Evolutionary conservation across 2,329 filamentous ascomycete genomes (phyloP), one percentile per base, ranked within the genome.

Genomic region (Aureobasidium sp.): DNA sequence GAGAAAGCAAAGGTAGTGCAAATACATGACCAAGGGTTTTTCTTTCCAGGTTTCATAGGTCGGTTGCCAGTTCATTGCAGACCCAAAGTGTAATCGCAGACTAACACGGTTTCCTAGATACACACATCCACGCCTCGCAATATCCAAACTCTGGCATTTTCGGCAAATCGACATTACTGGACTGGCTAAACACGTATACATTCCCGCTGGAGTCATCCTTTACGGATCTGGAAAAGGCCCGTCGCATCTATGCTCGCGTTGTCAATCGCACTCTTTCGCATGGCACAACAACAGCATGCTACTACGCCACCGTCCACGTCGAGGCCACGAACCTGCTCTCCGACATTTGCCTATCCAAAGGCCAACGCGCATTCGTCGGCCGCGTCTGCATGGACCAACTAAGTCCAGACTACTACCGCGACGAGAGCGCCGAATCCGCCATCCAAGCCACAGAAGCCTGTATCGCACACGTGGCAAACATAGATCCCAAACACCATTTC

Each of bases 131-230:
- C 73, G 94, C 94, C 9, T 84, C 92, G 0, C 94, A 99, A 77
- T 97, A 96, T 70, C 91, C 93, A 63, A 99, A 99, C 71, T 85
- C 86, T 1, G 94, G 94, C 63, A 87, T 99, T 66, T 97, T 97
- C 72, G 94, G 94, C 70, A 94, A 92, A 67, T 88, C 90, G 0
- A 97, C 93, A 0, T 86, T 99, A 36, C 83, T 99, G 15, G 88
- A 94, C 76, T 99, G 94, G 94, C 81, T 99, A 5, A 84, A 92
- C 69, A 94, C 82, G 17, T 97, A 99, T 78, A 99, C 94, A 0
- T 99, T 97, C 71, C 94, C 94, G 0, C 83, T 96, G 65, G 94
- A 99, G 75, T 81, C 87, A 0, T 91, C 88, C 11, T 85, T 97
- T 64, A 77, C 81, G 7, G 80, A 85, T 65, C 76, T 85, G 5